A percentile compares a stretch with the other conserved stretches of the same genome.
Conservation (phyloP, 2,329 filamentous ascomycete genomes). For the Grosmannia huntii region DNA sequence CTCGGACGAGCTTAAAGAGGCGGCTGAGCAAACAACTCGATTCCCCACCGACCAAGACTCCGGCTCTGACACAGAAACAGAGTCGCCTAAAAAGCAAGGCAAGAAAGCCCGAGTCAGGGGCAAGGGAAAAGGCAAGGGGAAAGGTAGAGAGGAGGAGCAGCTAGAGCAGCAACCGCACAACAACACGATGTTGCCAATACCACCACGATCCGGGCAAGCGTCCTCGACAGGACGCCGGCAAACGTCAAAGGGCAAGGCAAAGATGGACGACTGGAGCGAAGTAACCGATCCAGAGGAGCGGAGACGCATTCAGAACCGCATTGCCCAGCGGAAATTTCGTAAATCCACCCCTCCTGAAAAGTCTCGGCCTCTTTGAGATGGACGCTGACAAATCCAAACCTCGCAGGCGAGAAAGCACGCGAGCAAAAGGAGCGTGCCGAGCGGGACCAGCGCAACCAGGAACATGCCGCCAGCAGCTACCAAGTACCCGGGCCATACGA, state of each 20-base stretch:
- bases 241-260: slow-evolving; percentile 28
- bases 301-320: slow-evolving; percentile 62
- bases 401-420: slow-evolving; percentile 53
- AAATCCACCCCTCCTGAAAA: slow-evolving; percentile 21
- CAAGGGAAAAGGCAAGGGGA: background rate
- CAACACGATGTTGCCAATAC: background rate
- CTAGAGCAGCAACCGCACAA: background rate
- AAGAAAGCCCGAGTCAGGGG: slow-evolving; percentile 1
- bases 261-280: slow-evolving; percentile 54
- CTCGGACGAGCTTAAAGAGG: background rate
- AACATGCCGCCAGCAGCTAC: slow-evolving; percentile 52
- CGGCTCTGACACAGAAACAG: slow-evolving; percentile 18
- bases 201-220: slow-evolving; percentile 12
- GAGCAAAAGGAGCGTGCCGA: slow-evolving; percentile 54
- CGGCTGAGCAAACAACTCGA: slow-evolving; percentile 1
- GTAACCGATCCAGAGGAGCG: slow-evolving; percentile 59
- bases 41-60: slow-evolving; percentile 9
- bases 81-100: background rate
- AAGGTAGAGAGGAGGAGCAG: background rate
- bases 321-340: slow-evolving; percentile 68
- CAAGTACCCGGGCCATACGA: slow-evolving; percentile 45
- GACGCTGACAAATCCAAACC: background rate
- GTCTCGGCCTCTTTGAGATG: background rate
- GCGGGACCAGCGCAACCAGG: slow-evolving; percentile 49
- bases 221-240: slow-evolving; percentile 11